Evolutionary conservation across 805 yeast species (phyloP), one percentile per base, ranked within the genome.

Genomic region (Tetrapisispora phaffii): DNA sequence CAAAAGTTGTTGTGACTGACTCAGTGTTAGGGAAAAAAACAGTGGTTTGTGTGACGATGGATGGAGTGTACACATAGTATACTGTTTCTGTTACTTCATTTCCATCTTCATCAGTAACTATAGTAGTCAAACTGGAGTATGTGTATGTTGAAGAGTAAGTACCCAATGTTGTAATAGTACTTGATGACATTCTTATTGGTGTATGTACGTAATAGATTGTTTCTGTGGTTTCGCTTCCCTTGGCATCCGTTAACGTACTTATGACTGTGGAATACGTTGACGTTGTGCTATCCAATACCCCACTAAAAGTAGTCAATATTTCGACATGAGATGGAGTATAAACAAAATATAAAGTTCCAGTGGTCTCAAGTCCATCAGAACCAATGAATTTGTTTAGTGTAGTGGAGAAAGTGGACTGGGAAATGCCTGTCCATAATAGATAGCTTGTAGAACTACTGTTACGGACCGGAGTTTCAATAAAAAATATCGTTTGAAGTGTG

Each of bases 141-240:
- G 53, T 45, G 6, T 39, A 29, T 3, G 50, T 46, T 17, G 23
- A 20, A 4, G 36, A 1, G 8, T 36, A 10, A 24, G 20, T 13
- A 10, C 32, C 19, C 32, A 19, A 38, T n/a, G 41, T 22, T 7
- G 19, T 17, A 5, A 8, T 21, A 19, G 37, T 16, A 7, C 34
- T 39, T 9, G 23, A 15, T 1, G 34, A 24, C 12, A n/a, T 23
- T 17, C 42, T 22, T 19, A 42, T 29, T n/a, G 54, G 52, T 21
- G 52, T 51, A 7, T 50, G 50, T 13, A 49, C 52, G 33, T 39
- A 49, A 31, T 49, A 51, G 12, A 49, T 38, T 16, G 49, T 46
- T 24, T 24, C 17, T 9, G 44, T 21, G 19, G 49, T 42, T 26
- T 34, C 47, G 2, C 35, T 36, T 10, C 46, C 48, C 13, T 44